These are phyloP conservation scores for Phytopythium kandeliae DNA, from an alignment of 352 stramenopile genomes.

Conservation along the genomic window DNA sequence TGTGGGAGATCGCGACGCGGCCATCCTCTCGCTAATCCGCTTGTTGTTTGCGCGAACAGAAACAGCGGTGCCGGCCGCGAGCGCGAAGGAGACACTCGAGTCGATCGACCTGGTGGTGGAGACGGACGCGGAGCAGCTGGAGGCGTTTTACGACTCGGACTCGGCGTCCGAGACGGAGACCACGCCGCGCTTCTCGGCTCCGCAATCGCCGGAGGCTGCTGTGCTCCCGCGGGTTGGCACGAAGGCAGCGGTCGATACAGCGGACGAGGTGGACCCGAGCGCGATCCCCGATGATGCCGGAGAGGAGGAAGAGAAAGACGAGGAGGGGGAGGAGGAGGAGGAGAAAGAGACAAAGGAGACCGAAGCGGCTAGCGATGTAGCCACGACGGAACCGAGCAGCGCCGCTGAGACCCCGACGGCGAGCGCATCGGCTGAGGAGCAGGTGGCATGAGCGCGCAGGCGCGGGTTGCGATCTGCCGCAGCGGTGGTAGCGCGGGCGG, in stretches of 20 bases:
- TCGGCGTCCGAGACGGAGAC: slow-evolving; percentile 25
- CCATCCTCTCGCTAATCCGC: neutral
- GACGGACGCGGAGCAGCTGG: slow-evolving; percentile 45
- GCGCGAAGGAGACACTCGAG: slow-evolving; percentile 47
- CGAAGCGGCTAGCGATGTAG: slow-evolving; percentile 10
- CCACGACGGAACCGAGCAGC: too few relatives aligned
- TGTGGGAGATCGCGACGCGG: neutral
- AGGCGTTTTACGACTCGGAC: slow-evolving; percentile 75
- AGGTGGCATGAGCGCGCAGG: too few relatives aligned
- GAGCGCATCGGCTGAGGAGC: too few relatives aligned
- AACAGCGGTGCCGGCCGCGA: slow-evolving; percentile 1
- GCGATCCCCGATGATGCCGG: neutral
- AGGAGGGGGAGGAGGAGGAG: slow-evolving; percentile 9
- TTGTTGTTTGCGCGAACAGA: slow-evolving; percentile 1
- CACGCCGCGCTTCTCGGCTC: slow-evolving; percentile 10
- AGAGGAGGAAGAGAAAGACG: slow-evolving; percentile 18
- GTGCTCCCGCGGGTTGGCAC: neutral
- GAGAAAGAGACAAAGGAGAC: slow-evolving; percentile 34
- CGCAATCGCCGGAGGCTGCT: slow-evolving; percentile 8
- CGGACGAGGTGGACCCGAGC: slow-evolving; percentile 4
- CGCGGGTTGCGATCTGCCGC: too few relatives aligned
- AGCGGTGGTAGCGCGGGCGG: too few relatives aligned
- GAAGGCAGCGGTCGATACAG: neutral
- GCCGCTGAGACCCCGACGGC: too few relatives aligned
- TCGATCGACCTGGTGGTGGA: slow-evolving; percentile 68